These are phyloP conservation scores for Penicillium janthinellum DNA, from an alignment of 2,329 filamentous ascomycete genomes.

Conservation along the genomic window DNA sequence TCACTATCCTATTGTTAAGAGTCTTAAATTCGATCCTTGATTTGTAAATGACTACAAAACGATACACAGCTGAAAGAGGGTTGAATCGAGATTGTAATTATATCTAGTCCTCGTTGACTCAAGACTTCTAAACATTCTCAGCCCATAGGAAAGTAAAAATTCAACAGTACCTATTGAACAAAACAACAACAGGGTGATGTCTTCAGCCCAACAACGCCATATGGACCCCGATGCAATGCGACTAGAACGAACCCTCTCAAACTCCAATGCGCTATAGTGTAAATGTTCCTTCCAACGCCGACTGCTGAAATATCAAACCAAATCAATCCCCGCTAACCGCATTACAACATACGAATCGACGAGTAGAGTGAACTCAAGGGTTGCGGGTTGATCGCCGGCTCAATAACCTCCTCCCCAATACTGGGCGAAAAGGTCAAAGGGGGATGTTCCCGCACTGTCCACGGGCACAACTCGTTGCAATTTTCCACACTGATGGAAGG, in stretches of 20 bases:
- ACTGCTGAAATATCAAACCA: background rate
- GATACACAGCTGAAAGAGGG: no score
- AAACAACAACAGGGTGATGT: background rate
- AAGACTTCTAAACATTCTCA: background rate
- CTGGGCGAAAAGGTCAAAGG: conserved; percentile 35
- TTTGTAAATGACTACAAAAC: no score
- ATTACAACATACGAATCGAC: conserved; percentile 39
- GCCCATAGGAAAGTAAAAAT: background rate
- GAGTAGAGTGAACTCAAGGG: conserved; percentile 40
- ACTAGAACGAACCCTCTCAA: background rate
- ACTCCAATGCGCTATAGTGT: background rate
- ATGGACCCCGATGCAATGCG: background rate
- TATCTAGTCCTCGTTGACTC: background rate
- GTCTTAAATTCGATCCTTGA: no score
- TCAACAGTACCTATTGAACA: background rate
- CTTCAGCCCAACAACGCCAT: background rate
- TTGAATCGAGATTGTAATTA: background rate
- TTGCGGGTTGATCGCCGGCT: conserved; percentile 35
- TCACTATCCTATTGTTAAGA: no score
- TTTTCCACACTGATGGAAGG: conserved; percentile 37
- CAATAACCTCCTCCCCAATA: conserved; percentile 37
- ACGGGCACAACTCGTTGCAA: conserved; percentile 43
- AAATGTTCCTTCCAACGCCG: background rate
- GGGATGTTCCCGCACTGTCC: conserved; percentile 43
- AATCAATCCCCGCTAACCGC: background rate